These are phyloP conservation scores for Hansenula lynferdii DNA, from an alignment of 1,139 yeast genomes.

Conservation along the genomic window DNA sequence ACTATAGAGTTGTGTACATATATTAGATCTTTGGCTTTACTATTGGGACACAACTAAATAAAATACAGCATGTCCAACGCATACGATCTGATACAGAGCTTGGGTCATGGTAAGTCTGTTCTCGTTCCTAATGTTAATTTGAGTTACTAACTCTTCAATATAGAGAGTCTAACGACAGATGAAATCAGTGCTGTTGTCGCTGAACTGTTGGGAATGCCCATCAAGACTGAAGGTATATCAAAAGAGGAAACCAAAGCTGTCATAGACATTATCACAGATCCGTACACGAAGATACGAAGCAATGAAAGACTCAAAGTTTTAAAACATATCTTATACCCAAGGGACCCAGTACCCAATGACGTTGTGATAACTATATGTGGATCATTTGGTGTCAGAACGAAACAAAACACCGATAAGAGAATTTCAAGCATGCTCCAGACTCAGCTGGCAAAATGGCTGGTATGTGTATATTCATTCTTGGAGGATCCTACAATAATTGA, in stretches of 20 bases:
- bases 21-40: no score
- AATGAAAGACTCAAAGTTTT: conserved; percentile 20
- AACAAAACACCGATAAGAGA: conserved; percentile 12
- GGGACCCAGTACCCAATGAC: conserved; percentile 23
- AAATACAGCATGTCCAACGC: no score
- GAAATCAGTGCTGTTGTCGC: conserved; percentile 3
- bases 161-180: neutral
- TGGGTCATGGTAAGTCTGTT: conserved; percentile 2
- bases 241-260: conserved; percentile 6
- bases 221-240: conserved; percentile 8
- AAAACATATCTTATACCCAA: conserved; percentile 27
- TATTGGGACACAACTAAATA: no score
- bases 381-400: conserved; percentile 26
- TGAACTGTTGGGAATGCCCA: conserved; percentile 7
- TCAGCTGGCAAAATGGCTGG: conserved; percentile 34
- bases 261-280: conserved; percentile 5
- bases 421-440: conserved; percentile 24
- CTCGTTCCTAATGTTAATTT: no score
- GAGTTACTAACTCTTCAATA: neutral
- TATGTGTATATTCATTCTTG: conserved; percentile 27
- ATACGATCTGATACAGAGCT: no score
- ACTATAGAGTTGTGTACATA: no score
- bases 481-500: conserved; percentile 23
- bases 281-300: conserved; percentile 2
- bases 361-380: conserved; percentile 25